These are phyloP conservation scores for Aureobasidium sp. DNA, from an alignment of 2,329 filamentous ascomycete genomes.

Conservation along the genomic window DNA sequence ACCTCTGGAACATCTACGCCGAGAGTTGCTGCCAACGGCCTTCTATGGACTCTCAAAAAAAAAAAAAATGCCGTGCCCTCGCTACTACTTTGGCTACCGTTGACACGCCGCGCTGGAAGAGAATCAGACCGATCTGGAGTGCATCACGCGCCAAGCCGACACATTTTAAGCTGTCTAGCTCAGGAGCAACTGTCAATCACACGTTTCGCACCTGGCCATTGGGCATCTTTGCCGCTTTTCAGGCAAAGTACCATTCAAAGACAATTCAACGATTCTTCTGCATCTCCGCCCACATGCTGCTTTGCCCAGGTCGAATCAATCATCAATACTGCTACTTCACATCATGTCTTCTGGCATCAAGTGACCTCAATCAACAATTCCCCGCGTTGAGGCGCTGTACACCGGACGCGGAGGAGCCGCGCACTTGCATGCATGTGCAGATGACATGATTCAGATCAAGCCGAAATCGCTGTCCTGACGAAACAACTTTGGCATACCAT, in stretches of 20 bases:
- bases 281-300: conserved; percentile 3
- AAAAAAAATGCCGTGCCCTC: too few relatives aligned
- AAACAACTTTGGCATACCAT: conserved; percentile 4
- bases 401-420: conserved; percentile 14
- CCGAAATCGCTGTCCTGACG: background rate
- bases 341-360: background rate
- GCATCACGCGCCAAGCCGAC: background rate
- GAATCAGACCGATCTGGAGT: conserved; percentile 16
- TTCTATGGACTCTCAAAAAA: background rate
- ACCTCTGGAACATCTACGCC: background rate
- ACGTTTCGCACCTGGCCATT: background rate
- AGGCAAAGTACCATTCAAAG: background rate
- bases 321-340: too few relatives aligned
- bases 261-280: conserved; percentile 7
- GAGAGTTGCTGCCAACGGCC: background rate
- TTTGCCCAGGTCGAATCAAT: background rate
- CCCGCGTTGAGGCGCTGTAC: background rate
- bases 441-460: conserved; percentile 4
- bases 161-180: conserved; percentile 11
- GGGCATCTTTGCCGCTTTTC: conserved; percentile 3
- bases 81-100: background rate
- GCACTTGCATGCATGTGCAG: conserved; percentile 15
- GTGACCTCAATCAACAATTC: background rate
- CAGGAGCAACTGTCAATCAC: conserved; percentile 6
- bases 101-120: background rate